Conservation (phyloP, 2,329 filamentous ascomycete genomes). For the Rachicladosporium sp. region DNA sequence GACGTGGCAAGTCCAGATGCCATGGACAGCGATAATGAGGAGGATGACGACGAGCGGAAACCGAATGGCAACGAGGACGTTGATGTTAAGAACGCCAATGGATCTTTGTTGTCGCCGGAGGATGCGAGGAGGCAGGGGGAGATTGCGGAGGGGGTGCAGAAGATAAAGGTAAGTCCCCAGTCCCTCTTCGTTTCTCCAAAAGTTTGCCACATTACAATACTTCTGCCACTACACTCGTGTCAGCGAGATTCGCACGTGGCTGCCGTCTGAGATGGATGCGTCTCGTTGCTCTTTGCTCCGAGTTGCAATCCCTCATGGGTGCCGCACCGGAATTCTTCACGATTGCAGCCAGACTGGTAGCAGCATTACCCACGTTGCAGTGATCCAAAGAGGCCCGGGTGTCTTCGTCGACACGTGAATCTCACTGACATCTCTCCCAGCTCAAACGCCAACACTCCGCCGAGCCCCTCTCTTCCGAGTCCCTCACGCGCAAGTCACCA, state of each 20-base stretch:
- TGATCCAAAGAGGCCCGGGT: too few relatives aligned
- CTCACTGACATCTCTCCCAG: constrained; percentile 32
- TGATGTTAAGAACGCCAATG: constrained; percentile 47
- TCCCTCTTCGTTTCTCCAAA: too few relatives aligned
- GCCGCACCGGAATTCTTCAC: too few relatives aligned
- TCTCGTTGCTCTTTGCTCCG: too few relatives aligned
- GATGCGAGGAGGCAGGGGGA: constrained; percentile 62
- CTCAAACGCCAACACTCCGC: constrained; percentile 70
- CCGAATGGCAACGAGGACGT: constrained; percentile 55
- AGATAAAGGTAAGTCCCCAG: constrained; percentile 56
- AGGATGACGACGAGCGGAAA: constrained; percentile 48
- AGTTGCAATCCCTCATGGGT: too few relatives aligned
- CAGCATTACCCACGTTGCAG: too few relatives aligned
- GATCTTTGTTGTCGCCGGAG: constrained; percentile 49
- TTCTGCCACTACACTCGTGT: constrained; percentile 1
- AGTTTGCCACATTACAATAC: background rate
- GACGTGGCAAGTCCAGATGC: constrained; percentile 43
- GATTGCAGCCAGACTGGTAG: too few relatives aligned
- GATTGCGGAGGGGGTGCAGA: constrained; percentile 66
- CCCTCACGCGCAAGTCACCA: constrained; percentile 33
- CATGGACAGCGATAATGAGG: constrained; percentile 67
- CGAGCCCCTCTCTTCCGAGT: constrained; percentile 45
- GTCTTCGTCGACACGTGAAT: background rate
- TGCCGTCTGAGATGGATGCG: too few relatives aligned
- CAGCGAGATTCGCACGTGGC: too few relatives aligned